Evolutionary conservation across 768 basidiomycete genomes (phyloP).

Genomic region (Mycena alexandri): DNA sequence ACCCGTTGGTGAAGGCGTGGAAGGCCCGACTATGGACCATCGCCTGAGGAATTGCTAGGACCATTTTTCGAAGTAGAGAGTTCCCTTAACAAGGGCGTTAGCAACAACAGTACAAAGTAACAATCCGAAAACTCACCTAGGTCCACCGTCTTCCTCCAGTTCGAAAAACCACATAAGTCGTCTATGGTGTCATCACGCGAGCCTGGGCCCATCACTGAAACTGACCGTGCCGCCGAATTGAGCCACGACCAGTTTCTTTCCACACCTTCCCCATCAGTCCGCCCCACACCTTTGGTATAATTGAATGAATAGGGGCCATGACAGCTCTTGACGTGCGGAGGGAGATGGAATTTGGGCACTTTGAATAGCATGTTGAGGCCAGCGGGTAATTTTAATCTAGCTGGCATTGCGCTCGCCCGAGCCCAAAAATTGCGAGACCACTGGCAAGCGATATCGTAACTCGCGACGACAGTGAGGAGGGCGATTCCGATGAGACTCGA

Average conservation of each 20-base stretch:
- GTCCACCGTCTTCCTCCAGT: conserved; percentile 40
- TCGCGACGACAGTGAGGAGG: conserved; percentile 6
- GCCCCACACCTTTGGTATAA: conserved; percentile 40
- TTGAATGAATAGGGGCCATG: conserved; percentile 46
- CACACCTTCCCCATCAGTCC: conserved; percentile 50
- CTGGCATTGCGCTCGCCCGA: conserved; percentile 28
- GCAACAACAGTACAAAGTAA: too few species aligned
- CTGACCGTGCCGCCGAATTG: conserved; percentile 33
- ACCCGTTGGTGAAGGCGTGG: neutral
- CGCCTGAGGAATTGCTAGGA: conserved; percentile 14
- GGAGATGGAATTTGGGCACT: conserved; percentile 52
- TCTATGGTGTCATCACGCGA: conserved; percentile 42
- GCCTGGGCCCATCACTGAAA: conserved; percentile 41
- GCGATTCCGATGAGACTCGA: conserved; percentile 15
- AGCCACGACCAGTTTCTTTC: conserved; percentile 50
- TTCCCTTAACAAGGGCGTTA: too few species aligned
- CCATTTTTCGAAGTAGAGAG: conserved; percentile 28
- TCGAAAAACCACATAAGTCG: conserved; percentile 40
- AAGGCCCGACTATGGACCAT: conserved; percentile 20
- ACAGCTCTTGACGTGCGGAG: conserved; percentile 42
- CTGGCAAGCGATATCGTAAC: conserved; percentile 47
- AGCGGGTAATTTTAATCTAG: neutral
- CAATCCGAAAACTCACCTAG: conserved; percentile 28
- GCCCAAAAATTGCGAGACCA: conserved; percentile 35
- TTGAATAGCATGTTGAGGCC: conserved; percentile 1